Base-by-base conservation (phyloP, 306 rosid species). In the Alnus rubra region DNA sequence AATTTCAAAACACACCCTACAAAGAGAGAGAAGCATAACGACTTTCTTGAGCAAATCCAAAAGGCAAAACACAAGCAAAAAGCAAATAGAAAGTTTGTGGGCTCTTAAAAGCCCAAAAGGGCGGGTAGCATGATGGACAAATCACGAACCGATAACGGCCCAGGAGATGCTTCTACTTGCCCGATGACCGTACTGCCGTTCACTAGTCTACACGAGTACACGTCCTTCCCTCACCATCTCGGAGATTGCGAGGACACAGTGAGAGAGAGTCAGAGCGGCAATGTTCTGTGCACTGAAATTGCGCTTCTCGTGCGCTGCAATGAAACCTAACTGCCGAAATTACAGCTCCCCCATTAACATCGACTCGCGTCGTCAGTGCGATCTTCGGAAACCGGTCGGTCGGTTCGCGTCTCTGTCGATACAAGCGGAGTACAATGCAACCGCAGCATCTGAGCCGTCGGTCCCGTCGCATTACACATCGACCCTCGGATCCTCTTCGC, bases 241-340 rank as follows among this genome's bases (percentile, higher is more conserved):
- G 86, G 74, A 69, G 56, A 53, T 4, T 74, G 69, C 83, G 65
- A 79, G 72, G 72, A 16, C 23, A 4, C 33, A 47, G 51, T n/a
- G 60, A 11, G 74, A 52, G 79, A 74, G 74, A 52, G 79, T 72
- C 81, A 71, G 65, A 45, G 8, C 42, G 67, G 53, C 82, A 18
- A 93, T 93, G 98, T 71, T 76, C 49, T 69, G 14, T 64, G 53
- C 82, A 44, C 23, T 86, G 71, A 88, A 83, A 74, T 72, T 87
- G 69, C 87, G 84, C 82, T 19, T 84, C 7, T 73, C 89, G 49
- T 76, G 64, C 35, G 80, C 87, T 68, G 53, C 74, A 71, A n/a
- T 82, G 60, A 69, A 73, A 60, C 86, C 10, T 0, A 39, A 3
- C 23, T 7, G 56, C 63, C 74, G 52, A 45, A 59, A 65, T 7